A percentile compares a stretch with the other conserved stretches of the same genome.
These are phyloP conservation scores for Penicillium canariense DNA, from an alignment of 495 filamentous ascomycete genomes.

Conservation along the genomic window DNA sequence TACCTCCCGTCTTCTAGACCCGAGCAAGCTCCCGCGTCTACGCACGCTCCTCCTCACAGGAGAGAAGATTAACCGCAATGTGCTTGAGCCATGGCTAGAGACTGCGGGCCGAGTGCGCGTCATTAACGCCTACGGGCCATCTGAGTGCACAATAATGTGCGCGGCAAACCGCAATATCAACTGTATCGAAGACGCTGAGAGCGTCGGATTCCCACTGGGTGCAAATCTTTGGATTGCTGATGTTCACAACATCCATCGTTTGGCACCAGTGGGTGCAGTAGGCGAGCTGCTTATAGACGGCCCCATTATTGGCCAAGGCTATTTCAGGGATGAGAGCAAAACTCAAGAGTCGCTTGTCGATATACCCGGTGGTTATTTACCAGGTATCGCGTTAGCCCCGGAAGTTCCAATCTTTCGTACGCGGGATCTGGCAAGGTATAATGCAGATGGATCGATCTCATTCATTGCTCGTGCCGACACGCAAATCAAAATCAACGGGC, in stretches of 20 bases:
- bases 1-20: constrained; percentile 1
- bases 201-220: neutral
- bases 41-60: constrained; percentile 22
- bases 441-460: constrained; percentile 35
- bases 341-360: constrained; percentile 43
- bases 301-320: constrained; percentile 37
- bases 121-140: constrained; percentile 22
- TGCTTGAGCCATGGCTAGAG: no score
- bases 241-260: constrained; percentile 20
- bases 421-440: constrained; percentile 47
- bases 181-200: neutral
- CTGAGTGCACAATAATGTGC: constrained; percentile 29
- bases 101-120: neutral
- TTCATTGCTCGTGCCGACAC: constrained; percentile 34
- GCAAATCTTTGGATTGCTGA: constrained; percentile 40
- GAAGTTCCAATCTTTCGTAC: constrained; percentile 39
- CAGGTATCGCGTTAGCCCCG: neutral
- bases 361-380: constrained; percentile 25
- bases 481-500: constrained; percentile 34
- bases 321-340: constrained; percentile 36
- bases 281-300: constrained; percentile 49
- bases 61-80: no score
- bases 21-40: constrained; percentile 12
- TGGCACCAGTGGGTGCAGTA: constrained; percentile 35
- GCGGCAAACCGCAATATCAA: neutral